Base-by-base conservation (phyloP, 805 yeast genomes). In the Candida ulmi region DNA sequence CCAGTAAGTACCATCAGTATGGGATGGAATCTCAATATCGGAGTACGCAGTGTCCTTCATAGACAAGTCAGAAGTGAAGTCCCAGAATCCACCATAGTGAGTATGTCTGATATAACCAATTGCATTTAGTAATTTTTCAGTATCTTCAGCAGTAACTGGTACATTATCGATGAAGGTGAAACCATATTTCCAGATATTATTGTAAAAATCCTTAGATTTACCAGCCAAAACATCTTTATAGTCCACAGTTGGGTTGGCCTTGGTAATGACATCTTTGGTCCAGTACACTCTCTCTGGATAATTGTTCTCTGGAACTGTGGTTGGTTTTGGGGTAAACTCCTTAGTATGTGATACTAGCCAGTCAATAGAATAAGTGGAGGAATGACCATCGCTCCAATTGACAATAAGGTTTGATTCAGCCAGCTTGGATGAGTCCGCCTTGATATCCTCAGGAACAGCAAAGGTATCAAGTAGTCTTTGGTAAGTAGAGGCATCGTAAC, bases 31-130 rank as follows among this genome's bases (percentile, higher is more conserved):
- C 45, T 76, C 82, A 40, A 80, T 65, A 50, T 79, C 78, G 13
- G 87, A 80, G 55, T 81, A 81, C 3, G 88, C 88, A 4, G 85
- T 79, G 52, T 81, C 88, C 42, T 76, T 74, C 61, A 74, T 78
- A 34, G 79, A 69, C 51, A 81, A 62, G 51, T 81, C 84, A 5
- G 84, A 70, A 11, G 88, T 81, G 58, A 82, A 81, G 54, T 80
- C 86, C 87, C 88, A 82, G 60, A 82, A 80, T 1, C 84, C 87
- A n/a, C 87, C 88, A 48, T 82, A 81, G 54, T 81, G 88, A 2
- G 88, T 81, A 19, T 79, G 79, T 31, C 83, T 65, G 36, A 80
- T 72, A 54, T 75, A 78, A 40, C 78, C 69, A 45, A 81, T 70
- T 47, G 74, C 61, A 46, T 78, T 76, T 40, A 78, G 71, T 43